These are phyloP conservation scores for Yamadazyma mexicana DNA, from an alignment of 1,139 yeast genomes.

Conservation along the genomic window DNA sequence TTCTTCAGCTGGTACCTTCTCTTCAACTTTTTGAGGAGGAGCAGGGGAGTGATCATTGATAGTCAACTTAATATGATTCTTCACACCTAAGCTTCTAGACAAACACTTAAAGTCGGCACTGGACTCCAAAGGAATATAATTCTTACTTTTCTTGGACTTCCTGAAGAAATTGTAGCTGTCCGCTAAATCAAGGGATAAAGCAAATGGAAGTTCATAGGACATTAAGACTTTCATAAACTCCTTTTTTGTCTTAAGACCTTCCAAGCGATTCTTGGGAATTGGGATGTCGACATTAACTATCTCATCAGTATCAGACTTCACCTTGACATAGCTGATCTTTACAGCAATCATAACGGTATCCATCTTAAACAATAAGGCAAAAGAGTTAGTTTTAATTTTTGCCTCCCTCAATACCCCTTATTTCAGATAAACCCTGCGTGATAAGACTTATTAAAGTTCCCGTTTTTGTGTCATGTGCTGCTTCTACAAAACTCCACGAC, in stretches of 20 bases:
- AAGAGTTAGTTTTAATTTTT: not conserved
- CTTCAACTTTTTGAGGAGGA: not conserved
- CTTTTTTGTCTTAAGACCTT: constrained; percentile 8
- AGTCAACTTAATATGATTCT: constrained; percentile 34
- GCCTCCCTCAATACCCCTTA: constrained; percentile 2
- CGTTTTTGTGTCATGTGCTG: not conserved
- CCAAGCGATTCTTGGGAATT: constrained; percentile 8
- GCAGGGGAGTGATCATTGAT: constrained; percentile 22
- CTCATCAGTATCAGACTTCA: constrained; percentile 8
- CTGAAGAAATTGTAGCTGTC: constrained; percentile 20
- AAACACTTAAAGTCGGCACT: constrained; percentile 46
- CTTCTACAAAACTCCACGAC: not conserved
- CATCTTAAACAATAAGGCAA: not conserved
- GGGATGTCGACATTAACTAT: constrained; percentile 8
- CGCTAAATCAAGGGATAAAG: constrained; percentile 3
- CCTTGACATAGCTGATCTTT: constrained; percentile 13
- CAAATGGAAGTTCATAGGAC: constrained; percentile 8
- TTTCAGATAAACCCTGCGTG: constrained; percentile 1
- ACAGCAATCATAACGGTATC: constrained; percentile 7
- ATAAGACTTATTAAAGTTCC: not conserved
- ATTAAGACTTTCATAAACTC: constrained; percentile 10
- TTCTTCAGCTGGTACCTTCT: not conserved
- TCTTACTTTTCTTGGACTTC: constrained; percentile 44
- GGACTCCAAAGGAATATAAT: constrained; percentile 40
- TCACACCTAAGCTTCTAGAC: constrained; percentile 47